A percentile compares a stretch with the other conserved stretches of the same genome.
Evolutionary conservation across 2,329 filamentous ascomycete species (phyloP).

Genomic region (Ceratocystis colombiana): DNA sequence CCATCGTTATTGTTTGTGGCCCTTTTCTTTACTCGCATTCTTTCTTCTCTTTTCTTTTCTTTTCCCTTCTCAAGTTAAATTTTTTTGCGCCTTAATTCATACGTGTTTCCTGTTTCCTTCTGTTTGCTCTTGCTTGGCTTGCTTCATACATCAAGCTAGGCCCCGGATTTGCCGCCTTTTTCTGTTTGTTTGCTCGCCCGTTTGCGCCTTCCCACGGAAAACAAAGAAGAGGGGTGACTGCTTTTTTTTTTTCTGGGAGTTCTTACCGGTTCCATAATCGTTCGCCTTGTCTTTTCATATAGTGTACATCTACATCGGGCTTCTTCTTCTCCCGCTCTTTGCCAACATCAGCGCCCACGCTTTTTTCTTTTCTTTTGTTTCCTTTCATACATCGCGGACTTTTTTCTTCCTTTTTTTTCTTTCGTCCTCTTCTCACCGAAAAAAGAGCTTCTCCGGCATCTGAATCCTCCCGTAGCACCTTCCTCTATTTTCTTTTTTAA

Average conservation of each 20-base stretch:
- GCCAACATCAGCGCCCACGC: background rate
- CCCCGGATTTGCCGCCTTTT: background rate
- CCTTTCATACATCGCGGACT: background rate
- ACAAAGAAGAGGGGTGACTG: slow-evolving; percentile 8
- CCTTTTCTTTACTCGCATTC: background rate
- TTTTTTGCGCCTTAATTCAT: background rate
- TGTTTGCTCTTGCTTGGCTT: background rate
- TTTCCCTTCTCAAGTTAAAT: background rate
- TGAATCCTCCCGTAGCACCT: slow-evolving; percentile 10
- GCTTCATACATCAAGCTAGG: background rate
- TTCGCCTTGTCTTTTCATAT: background rate
- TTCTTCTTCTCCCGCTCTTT: background rate
- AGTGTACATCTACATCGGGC: background rate
- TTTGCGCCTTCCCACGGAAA: background rate
- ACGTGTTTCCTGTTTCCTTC: background rate
- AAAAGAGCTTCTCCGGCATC: background rate
- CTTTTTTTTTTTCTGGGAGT: background rate
- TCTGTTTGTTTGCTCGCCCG: background rate
- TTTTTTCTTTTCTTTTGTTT: slow-evolving; percentile 14
- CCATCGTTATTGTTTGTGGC: background rate
- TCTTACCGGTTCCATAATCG: background rate
- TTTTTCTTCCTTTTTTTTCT: slow-evolving; percentile 3
- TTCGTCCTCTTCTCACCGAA: slow-evolving; percentile 9
- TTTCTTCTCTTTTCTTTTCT: background rate
- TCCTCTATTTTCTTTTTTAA: slow-evolving; percentile 22